Conservation (phyloP, 2,329 filamentous ascomycete genomes). For the Sporothrix mexicana region DNA sequence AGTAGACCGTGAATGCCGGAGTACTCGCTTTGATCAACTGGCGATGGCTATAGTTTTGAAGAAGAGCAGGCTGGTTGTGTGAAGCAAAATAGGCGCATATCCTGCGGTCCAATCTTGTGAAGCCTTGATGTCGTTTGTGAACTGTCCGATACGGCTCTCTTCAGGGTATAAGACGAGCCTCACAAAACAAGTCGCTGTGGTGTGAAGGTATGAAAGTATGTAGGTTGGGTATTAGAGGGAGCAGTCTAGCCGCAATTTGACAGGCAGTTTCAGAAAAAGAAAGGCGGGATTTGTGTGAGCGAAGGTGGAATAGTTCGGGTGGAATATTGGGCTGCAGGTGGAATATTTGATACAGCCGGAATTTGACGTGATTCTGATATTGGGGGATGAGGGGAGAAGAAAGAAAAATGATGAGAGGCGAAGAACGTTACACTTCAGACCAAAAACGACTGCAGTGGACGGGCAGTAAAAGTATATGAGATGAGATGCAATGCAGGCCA, state of each 20-base stretch:
- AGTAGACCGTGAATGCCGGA: background rate
- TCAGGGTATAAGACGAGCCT: background rate
- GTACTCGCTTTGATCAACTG: background rate
- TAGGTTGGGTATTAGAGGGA: background rate
- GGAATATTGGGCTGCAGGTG: constrained; percentile 16
- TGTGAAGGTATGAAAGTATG: background rate
- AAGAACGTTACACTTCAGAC: background rate
- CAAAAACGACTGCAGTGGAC: background rate
- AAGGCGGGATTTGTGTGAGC: constrained; percentile 9
- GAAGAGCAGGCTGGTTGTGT: background rate
- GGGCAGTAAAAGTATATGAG: constrained; percentile 26
- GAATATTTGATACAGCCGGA: constrained; percentile 7
- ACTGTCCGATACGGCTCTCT: background rate
- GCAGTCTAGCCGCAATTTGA: constrained; percentile 11
- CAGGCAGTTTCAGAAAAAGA: background rate
- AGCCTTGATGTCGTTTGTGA: no score
- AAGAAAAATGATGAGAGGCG: background rate
- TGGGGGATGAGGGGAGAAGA: background rate
- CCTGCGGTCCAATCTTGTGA: background rate
- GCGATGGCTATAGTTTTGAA: constrained; percentile 3
- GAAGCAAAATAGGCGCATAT: background rate
- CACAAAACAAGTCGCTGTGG: background rate
- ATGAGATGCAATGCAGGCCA: constrained; percentile 15
- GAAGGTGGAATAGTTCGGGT: background rate
- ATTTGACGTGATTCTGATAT: constrained; percentile 16